phyloP scores from a whole-genome alignment of 2,329 filamentous ascomycete species.

The Dothideomycetes sp. region DNA sequence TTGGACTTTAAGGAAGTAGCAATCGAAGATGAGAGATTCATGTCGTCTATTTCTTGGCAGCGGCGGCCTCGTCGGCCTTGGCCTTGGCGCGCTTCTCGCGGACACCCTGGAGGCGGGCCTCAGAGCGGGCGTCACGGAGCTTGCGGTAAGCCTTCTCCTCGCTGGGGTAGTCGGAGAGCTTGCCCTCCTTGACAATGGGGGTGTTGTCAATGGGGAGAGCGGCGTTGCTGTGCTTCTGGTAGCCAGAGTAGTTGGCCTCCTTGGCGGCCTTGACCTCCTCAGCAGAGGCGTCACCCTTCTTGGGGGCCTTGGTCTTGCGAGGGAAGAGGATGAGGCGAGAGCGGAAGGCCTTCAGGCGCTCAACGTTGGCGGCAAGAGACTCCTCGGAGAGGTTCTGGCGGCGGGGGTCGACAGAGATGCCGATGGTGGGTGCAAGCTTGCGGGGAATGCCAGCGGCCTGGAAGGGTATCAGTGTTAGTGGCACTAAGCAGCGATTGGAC shows the following conservation, averaged over 20 bases:
- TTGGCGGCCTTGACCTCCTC: constrained; percentile 68
- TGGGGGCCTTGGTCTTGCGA: constrained; percentile 85
- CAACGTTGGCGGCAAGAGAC: constrained; percentile 87
- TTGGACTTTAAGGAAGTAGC: neutral
- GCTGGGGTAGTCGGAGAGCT: constrained; percentile 58
- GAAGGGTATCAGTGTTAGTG: constrained; percentile 15
- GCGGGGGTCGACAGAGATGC: constrained; percentile 92
- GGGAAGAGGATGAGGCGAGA: constrained; percentile 95
- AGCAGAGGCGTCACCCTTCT: constrained; percentile 82
- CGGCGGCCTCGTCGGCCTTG: constrained; percentile 70
- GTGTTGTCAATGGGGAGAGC: constrained; percentile 65
- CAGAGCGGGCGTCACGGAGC: constrained; percentile 75
- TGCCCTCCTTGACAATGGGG: constrained; percentile 68
- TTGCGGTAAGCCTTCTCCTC: constrained; percentile 81
- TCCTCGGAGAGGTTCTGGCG: constrained; percentile 97
- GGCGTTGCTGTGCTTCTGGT: constrained; percentile 31
- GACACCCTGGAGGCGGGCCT: constrained; percentile 70
- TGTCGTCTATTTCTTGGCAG: constrained; percentile 66
- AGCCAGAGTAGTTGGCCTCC: constrained; percentile 44
- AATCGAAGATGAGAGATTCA: neutral
- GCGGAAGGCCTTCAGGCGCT: constrained; percentile 96
- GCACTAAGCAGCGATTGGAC: neutral
- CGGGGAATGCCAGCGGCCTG: constrained; percentile 93
- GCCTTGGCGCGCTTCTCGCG: constrained; percentile 91
- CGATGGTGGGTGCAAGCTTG: constrained; percentile 89